Conservation (phyloP, 495 filamentous ascomycete species). For the Thozetella sp. region DNA sequence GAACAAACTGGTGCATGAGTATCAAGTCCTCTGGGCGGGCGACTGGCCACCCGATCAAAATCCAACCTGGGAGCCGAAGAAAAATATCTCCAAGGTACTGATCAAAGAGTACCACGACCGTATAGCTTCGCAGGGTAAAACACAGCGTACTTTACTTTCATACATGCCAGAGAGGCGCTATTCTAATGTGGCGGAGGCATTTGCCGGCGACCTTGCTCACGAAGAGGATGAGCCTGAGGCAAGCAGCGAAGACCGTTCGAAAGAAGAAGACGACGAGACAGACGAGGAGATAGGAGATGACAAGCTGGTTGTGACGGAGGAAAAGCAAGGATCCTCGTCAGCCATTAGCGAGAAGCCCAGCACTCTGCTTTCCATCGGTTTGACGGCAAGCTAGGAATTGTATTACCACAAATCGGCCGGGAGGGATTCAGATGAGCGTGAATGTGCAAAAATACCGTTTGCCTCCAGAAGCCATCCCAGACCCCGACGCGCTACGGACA, state of each 20-base stretch:
- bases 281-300: background rate
- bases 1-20: slow-evolving; percentile 25
- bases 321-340: background rate
- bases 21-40: slow-evolving; percentile 47
- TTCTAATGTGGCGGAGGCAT: background rate
- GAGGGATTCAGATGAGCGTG: no score
- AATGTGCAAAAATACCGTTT: no score
- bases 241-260: no score
- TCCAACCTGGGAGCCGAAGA: slow-evolving; percentile 47
- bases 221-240: background rate
- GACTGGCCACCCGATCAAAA: slow-evolving; percentile 47
- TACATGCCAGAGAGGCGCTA: background rate
- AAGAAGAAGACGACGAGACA: background rate
- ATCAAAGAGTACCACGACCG: slow-evolving; percentile 30
- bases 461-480: no score
- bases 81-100: slow-evolving; percentile 30
- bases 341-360: background rate
- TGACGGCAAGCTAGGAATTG: no score
- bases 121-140: slow-evolving; percentile 13
- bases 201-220: background rate
- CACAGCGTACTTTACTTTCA: background rate
- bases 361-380: no score
- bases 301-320: background rate
- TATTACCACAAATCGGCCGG: no score
- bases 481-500: no score